phyloP scores from a whole-genome alignment of 805 yeast genomes.

The Candida yuanshanica region DNA sequence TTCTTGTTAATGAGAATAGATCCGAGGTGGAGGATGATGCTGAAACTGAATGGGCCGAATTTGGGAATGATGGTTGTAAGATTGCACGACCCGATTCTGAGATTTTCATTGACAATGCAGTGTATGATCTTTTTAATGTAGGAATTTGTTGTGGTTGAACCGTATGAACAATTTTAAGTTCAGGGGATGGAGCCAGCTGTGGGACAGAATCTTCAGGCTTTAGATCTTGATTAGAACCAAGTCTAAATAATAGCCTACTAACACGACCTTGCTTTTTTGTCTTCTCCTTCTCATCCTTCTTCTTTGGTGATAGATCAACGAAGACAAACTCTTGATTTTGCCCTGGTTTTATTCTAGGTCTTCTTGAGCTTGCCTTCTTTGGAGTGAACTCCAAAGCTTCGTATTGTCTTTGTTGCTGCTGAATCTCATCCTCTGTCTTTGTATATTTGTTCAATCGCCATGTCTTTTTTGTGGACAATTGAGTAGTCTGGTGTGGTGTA shows the following conservation, averaged over 20 bases:
- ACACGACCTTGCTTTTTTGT: conserved; percentile 9
- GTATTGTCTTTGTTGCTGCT: conserved; percentile 19
- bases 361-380: conserved; percentile 17
- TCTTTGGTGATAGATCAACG: conserved; percentile 24
- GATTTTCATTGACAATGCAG: conserved; percentile 12
- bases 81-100: conserved; percentile 18
- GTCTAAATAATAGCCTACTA: conserved; percentile 8
- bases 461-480: conserved; percentile 17
- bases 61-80: conserved; percentile 7
- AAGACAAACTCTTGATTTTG: conserved; percentile 25
- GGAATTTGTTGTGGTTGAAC: conserved; percentile 2
- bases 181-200: not conserved
- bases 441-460: conserved; percentile 24
- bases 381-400: conserved; percentile 22
- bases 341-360: conserved; percentile 23
- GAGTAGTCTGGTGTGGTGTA: conserved; percentile 1
- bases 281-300: conserved; percentile 11
- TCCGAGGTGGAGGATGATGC: conserved; percentile 22
- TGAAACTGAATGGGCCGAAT: conserved; percentile 10
- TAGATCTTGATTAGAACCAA: conserved; percentile 4
- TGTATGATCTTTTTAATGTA: conserved; percentile 9
- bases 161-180: not conserved
- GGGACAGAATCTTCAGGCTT: not conserved
- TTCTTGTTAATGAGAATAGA: conserved; percentile 12
- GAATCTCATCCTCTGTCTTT: conserved; percentile 19